Conservation (phyloP, 768 basidiomycete genomes). For the Wakefieldia striispora region DNA sequence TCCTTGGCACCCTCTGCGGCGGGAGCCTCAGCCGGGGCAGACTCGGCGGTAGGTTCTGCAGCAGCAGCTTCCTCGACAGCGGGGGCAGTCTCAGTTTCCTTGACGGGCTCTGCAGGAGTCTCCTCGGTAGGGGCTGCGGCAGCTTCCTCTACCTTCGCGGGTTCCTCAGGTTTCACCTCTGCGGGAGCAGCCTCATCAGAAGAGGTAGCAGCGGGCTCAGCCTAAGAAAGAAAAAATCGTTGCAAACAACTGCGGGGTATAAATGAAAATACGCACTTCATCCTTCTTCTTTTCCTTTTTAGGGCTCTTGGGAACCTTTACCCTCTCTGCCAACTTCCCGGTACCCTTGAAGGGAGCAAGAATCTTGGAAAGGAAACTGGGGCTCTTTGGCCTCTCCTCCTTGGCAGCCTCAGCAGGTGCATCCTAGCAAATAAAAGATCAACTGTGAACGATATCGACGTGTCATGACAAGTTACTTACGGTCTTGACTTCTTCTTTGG, state of each 20-base stretch:
- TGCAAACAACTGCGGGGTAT: not conserved
- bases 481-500: conserved; percentile 44
- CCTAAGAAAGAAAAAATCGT: conserved; percentile 14
- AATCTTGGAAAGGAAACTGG: conserved; percentile 70
- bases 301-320: conserved; percentile 66
- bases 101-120: conserved; percentile 51
- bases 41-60: conserved; percentile 26
- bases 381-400: conserved; percentile 84
- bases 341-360: conserved; percentile 72
- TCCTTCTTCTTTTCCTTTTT: conserved; percentile 86
- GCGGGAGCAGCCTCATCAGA: conserved; percentile 34
- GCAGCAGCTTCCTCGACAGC: conserved; percentile 24
- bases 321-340: conserved; percentile 50
- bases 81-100: conserved; percentile 57
- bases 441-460: too few species aligned
- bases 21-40: conserved; percentile 35
- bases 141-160: conserved; percentile 44
- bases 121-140: conserved; percentile 25
- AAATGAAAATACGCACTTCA: conserved; percentile 40
- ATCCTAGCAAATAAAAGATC: conserved; percentile 27
- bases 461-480: conserved; percentile 29
- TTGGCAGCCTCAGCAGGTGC: conserved; percentile 49
- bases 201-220: conserved; percentile 32
- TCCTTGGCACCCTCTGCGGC: conserved; percentile 48
- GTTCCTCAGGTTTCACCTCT: conserved; percentile 30